These are phyloP conservation scores for Solanum hybrid DNA, from an alignment of 305 asterid genomes.

Conservation along the genomic window DNA sequence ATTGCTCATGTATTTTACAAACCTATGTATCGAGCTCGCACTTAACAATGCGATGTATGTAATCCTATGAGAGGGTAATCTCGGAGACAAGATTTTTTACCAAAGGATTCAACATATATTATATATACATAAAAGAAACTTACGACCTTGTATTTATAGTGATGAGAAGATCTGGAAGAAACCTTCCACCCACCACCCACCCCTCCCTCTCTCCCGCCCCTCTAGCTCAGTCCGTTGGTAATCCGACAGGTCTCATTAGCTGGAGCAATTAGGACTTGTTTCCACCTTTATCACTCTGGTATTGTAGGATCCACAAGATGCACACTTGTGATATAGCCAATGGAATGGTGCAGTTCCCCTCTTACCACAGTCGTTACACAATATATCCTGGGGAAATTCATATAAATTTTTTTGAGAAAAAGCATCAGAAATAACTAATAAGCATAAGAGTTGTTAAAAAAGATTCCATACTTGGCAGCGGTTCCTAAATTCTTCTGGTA, in stretches of 20 bases:
- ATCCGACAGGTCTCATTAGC: slow-evolving; percentile 12
- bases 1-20: not conserved
- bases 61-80: not conserved
- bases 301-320: slow-evolving; percentile 73
- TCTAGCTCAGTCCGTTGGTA: not conserved
- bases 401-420: not conserved
- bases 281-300: slow-evolving; percentile 89
- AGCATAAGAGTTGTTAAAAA: not conserved
- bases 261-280: slow-evolving; percentile 44
- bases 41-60: not conserved
- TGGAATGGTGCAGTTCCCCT: slow-evolving; percentile 81
- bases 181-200: not conserved
- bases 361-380: slow-evolving; percentile 84
- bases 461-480: slow-evolving; percentile 56
- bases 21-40: not conserved
- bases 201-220: not conserved
- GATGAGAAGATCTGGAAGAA: not conserved
- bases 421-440: not conserved
- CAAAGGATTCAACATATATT: not conserved
- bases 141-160: not conserved
- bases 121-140: not conserved
- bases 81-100: not conserved
- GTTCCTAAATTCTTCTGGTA: slow-evolving; percentile 85
- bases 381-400: slow-evolving; percentile 43
- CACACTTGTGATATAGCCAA: slow-evolving; percentile 93